Base-by-base conservation (phyloP, 2,329 filamentous ascomycete species). In the Clonostachys solani region DNA sequence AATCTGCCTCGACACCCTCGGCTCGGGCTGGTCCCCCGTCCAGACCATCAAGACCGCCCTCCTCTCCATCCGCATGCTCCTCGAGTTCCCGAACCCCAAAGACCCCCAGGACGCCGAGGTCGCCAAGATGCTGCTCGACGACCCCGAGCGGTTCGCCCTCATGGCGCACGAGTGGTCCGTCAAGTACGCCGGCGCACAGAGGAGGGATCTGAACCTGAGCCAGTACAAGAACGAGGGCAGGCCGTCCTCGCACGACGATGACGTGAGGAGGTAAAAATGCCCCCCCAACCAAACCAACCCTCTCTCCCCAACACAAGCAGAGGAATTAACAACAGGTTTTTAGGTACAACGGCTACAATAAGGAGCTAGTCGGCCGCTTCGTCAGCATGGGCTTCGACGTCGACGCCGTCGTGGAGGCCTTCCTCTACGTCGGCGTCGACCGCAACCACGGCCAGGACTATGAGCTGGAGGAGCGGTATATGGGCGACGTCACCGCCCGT, bases 101-200 rank as follows among this genome's bases (percentile, higher is more conserved):
- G 94, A 99, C 55, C 94, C 94, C 0, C 94, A 99, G 71, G 94
- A 99, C 60, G 92, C 92, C 37, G 90, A 96, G 65, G 94, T 97
- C 2, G 94, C 94, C 19, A 83, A 80, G 59, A 95, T 96, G 89
- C 77, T 97, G 60, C 75, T 95, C 50, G 80, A 84, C 3, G 80
- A 88, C 42, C 90, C 89, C 0, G 81, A 87, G 43, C 81, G 84
- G 48, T 97, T 96, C 60, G 83, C 88, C 47, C 78, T 83, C 53
- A 86, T 87, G 54, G 94, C 94, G 1, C 83, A 91, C 52, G 88
- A 96, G 54, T 99, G 94, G 94, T 89, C 94, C 4, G 81, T 95
- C 41, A 79, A 81, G 56, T 81, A 92, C 64, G 94, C 92, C 2
- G 83, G 85, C 33, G 94, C 94, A 15, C 88, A 88, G 4, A 60